phyloP scores from a whole-genome alignment of 352 stramenopile species.

The Aphanomyces cochlioides region DNA sequence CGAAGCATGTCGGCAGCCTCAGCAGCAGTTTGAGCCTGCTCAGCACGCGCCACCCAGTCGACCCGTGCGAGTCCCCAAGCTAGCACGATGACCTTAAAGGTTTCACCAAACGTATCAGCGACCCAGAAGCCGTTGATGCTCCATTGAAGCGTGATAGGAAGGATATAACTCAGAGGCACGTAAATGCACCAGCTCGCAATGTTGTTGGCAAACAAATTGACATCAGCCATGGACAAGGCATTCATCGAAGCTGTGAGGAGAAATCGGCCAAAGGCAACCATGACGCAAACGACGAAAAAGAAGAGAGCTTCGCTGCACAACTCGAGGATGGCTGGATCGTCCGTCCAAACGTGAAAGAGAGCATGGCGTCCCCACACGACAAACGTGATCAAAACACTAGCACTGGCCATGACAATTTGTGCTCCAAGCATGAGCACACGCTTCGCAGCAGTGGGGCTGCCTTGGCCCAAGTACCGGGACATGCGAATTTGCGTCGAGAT shows the following conservation, averaged over 20 bases:
- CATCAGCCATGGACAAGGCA: conserved; percentile 27
- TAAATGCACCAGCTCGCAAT: conserved; percentile 29
- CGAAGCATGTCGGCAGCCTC: conserved; percentile 24
- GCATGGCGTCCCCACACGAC: conserved; percentile 5
- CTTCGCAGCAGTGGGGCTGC: conserved; percentile 33
- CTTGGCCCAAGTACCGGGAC: conserved; percentile 47
- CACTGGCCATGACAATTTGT: conserved; percentile 19
- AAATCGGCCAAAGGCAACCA: conserved; percentile 28
- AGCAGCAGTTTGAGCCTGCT: conserved; percentile 21
- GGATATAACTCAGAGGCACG: conserved; percentile 28
- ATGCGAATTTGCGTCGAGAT: conserved; percentile 53
- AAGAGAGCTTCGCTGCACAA: conserved; percentile 5
- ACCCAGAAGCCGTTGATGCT: conserved; percentile 30
- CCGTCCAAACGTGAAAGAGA: conserved; percentile 27
- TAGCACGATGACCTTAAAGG: conserved; percentile 26
- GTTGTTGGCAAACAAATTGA: conserved; percentile 30
- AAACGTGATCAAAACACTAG: neutral
- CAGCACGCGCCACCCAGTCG: conserved; percentile 28
- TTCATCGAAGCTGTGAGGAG: conserved; percentile 30
- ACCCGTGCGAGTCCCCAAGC: conserved; percentile 22
- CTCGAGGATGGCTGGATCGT: conserved; percentile 20
- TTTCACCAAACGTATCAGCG: conserved; percentile 26
- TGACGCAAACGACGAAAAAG: conserved; percentile 25
- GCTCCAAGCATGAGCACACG: conserved; percentile 24
- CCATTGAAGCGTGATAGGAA: conserved; percentile 25